Evolutionary conservation across 139 green algal species (phyloP).

Genomic region (Zygnema circumcarinatum): DNA sequence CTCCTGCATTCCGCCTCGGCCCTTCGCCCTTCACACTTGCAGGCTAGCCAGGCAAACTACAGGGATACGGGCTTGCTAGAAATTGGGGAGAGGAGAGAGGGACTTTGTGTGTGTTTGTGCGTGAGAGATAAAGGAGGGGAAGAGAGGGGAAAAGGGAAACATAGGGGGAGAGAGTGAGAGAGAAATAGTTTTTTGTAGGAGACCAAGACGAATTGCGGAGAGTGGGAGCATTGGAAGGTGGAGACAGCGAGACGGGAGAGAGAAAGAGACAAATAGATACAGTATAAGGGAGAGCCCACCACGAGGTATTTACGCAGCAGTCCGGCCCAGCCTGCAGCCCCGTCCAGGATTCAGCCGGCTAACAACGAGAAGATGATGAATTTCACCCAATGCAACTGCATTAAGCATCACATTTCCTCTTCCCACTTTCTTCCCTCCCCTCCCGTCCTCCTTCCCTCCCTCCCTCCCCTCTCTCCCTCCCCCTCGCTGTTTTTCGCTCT

Average conservation of each 20-base stretch:
- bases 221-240: background rate
- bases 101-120: too few species aligned
- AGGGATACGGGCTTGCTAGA: too few species aligned
- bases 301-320: conserved; percentile 20
- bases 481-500: too few species aligned
- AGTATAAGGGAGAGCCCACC: background rate
- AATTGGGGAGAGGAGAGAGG: background rate
- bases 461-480: too few species aligned
- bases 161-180: background rate
- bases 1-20: too few species aligned
- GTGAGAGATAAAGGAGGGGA: background rate
- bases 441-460: too few species aligned
- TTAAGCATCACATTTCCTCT: too few species aligned
- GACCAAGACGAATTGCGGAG: background rate
- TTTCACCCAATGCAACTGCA: too few species aligned
- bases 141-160: background rate
- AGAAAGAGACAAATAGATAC: background rate
- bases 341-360: too few species aligned
- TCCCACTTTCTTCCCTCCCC: too few species aligned
- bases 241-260: background rate
- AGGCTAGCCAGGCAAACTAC: background rate
- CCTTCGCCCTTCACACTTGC: background rate
- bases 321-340: conserved; percentile 11
- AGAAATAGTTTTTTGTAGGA: background rate
- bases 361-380: too few species aligned